phyloP scores from a whole-genome alignment of 352 stramenopile species.

The Pythium brassicae region DNA sequence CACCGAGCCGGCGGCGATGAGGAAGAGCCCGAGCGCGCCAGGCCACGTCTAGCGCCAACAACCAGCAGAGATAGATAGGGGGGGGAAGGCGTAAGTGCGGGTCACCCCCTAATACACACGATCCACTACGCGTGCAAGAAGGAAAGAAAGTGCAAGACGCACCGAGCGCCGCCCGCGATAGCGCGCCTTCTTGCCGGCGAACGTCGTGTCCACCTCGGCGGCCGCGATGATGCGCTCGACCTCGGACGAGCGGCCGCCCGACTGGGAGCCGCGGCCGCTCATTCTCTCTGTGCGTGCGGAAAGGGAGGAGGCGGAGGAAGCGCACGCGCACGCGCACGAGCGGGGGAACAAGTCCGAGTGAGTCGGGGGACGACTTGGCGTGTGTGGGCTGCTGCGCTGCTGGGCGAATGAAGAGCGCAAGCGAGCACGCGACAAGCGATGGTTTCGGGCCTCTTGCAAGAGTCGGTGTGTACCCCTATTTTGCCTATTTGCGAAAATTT shows the following conservation, averaged over 20 bases:
- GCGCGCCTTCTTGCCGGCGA: slow-evolving; percentile 68
- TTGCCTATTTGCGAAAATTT: neutral
- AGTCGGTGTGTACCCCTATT: no score
- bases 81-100: neutral
- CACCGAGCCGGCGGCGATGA: slow-evolving; percentile 53
- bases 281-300: slow-evolving; percentile 7
- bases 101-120: neutral
- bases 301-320: neutral
- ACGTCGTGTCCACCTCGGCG: slow-evolving; percentile 75
- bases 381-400: no score
- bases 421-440: no score
- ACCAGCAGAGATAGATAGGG: neutral
- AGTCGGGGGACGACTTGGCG: no score
- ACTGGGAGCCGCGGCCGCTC: slow-evolving; percentile 38
- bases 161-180: slow-evolving; percentile 72
- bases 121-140: neutral
- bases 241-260: slow-evolving; percentile 55
- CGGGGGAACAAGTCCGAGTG: no score
- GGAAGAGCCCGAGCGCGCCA: slow-evolving; percentile 56
- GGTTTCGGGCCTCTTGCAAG: no score
- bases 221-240: slow-evolving; percentile 80
- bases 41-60: slow-evolving; percentile 63
- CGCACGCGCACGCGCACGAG: neutral
- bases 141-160: slow-evolving; percentile 10
- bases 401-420: no score